phyloP scores from a whole-genome alignment of 306 rosid species.

The Senna siamea region DNA sequence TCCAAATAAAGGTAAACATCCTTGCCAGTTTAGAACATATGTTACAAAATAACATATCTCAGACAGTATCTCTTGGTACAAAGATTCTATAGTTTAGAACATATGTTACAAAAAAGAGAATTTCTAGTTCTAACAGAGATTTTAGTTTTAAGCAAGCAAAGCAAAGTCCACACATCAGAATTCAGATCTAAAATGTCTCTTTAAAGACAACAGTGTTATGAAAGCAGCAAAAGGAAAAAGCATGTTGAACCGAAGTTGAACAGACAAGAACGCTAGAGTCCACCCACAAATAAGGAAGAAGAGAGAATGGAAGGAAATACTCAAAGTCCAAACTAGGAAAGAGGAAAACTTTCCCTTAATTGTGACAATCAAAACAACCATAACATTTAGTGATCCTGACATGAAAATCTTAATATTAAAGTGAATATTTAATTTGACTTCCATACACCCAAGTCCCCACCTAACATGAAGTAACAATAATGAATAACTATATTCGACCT shows the following conservation, averaged over 20 bases:
- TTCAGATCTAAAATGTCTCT: not conserved
- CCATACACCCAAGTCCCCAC: not conserved
- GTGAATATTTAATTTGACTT: not conserved
- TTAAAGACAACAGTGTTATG: not conserved
- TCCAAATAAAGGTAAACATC: constrained; percentile 16
- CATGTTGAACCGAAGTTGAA: constrained; percentile 2
- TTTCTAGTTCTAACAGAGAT: not conserved
- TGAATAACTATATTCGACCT: not conserved
- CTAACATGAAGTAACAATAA: constrained; percentile 6
- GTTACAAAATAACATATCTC: not conserved
- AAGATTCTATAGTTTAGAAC: not conserved
- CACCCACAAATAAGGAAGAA: constrained; percentile 24
- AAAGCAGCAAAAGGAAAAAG: constrained; percentile 24
- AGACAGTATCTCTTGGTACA: not conserved
- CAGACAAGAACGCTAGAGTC: not conserved
- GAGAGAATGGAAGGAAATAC: not conserved
- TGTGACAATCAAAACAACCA: constrained; percentile 23
- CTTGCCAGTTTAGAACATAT: constrained; percentile 11
- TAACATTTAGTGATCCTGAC: not conserved
- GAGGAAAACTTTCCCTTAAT: not conserved
- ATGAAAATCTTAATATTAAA: not conserved
- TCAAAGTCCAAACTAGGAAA: not conserved
- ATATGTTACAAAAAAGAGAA: too few relatives aligned
- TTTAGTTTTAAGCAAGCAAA: constrained; percentile 28
- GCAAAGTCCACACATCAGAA: constrained; percentile 12